phyloP scores from a whole-genome alignment of 1,139 yeast species.

The Candida tropicalis region DNA sequence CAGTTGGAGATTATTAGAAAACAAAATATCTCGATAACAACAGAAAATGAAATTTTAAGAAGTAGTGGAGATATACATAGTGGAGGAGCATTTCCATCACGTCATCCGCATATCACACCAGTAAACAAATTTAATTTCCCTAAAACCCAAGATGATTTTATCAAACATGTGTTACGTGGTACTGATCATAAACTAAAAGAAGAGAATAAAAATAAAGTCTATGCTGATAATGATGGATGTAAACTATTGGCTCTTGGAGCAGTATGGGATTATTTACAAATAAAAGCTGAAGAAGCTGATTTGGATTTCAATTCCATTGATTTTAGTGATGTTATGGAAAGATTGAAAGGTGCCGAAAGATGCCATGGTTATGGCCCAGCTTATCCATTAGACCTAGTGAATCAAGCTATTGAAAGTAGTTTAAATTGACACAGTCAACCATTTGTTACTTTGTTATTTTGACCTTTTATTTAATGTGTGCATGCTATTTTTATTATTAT shows the following conservation, averaged over 20 bases:
- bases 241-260: slow-evolving; percentile 73
- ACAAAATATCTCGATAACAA: slow-evolving; percentile 55
- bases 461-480: neutral
- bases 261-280: slow-evolving; percentile 75
- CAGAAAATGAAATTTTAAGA: slow-evolving; percentile 57
- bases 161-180: slow-evolving; percentile 30
- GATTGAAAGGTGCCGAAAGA: slow-evolving; percentile 64
- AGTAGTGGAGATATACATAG: slow-evolving; percentile 8
- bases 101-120: slow-evolving; percentile 1
- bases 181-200: slow-evolving; percentile 23
- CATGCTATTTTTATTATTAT: neutral
- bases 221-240: slow-evolving; percentile 35
- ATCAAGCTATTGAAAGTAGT: slow-evolving; percentile 22
- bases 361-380: slow-evolving; percentile 91
- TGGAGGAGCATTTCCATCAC: neutral
- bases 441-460: neutral
- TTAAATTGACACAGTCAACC: neutral
- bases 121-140: slow-evolving; percentile 37
- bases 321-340: slow-evolving; percentile 56
- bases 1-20: slow-evolving; percentile 58
- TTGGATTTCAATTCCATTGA: slow-evolving; percentile 56
- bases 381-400: slow-evolving; percentile 54
- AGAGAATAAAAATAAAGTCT: slow-evolving; percentile 31
- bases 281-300: slow-evolving; percentile 44
- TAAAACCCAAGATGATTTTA: slow-evolving; percentile 36